Evolutionary conservation across 2,329 filamentous ascomycete genomes (phyloP).

Genomic region (Epicoccum nigrum): DNA sequence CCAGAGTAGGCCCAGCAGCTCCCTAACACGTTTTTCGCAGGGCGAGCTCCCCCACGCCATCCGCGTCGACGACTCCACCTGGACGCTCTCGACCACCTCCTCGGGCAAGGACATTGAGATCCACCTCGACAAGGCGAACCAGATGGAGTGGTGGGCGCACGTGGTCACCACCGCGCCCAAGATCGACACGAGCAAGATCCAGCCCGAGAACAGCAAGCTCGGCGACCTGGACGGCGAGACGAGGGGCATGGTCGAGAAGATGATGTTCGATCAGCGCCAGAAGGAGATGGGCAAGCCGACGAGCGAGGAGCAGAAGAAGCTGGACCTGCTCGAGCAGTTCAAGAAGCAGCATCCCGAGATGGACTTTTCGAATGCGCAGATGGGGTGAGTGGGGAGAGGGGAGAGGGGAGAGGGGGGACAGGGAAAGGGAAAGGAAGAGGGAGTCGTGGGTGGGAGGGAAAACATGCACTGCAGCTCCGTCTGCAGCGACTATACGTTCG

Average conservation of each 20-base stretch:
- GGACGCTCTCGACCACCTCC: constrained; percentile 76
- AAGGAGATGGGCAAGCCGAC: constrained; percentile 90
- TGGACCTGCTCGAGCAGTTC: constrained; percentile 88
- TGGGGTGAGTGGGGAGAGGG: constrained; percentile 50
- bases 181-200: constrained; percentile 95
- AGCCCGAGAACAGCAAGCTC: constrained; percentile 89
- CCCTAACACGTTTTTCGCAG: no score
- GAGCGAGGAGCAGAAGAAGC: constrained; percentile 94
- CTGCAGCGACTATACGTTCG: no score
- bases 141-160: constrained; percentile 98
- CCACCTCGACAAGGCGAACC: constrained; percentile 93
- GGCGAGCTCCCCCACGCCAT: constrained; percentile 84
- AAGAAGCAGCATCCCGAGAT: constrained; percentile 78
- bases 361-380: constrained; percentile 71
- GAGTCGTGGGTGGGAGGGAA: no score
- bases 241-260: constrained; percentile 98
- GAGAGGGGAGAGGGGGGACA: no score
- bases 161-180: constrained; percentile 84
- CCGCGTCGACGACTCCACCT: constrained; percentile 85
- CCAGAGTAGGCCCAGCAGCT: no score
- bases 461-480: background rate
- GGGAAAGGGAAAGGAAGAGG: no score
- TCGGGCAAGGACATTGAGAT: constrained; percentile 76
- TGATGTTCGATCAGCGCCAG: constrained; percentile 99
- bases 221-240: constrained; percentile 95